Evolutionary conservation across 768 basidiomycete genomes (phyloP), one percentile per base, ranked within the genome.

Genomic region (Mycena galericulata): DNA sequence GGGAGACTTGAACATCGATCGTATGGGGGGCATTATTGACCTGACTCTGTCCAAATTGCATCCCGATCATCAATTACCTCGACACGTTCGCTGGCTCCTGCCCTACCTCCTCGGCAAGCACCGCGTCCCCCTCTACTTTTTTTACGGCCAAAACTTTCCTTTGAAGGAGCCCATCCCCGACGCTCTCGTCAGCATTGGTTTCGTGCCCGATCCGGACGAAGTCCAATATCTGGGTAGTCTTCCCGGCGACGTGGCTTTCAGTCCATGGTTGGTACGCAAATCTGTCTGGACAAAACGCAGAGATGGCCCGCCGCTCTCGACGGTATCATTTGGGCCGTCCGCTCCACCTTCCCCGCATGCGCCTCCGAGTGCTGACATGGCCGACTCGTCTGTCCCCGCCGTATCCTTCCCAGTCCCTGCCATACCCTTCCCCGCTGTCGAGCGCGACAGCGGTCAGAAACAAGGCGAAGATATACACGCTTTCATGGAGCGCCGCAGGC

Each of bases 11-110:
- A 38, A 22, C 22, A 57, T 65, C 63, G 63, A 70, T 15, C 58
- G 63, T 29, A 9, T 70, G 43, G 63, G 68, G 9, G 68, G 68
- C 64, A 61, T 65, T 29, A 55, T 70, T 49, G 54, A 70, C 54
- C 59, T 70, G 10, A 62, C 63, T 34, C 32, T 22, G n/a, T 18
- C 49, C 27, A 65, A 55, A 27, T 27, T 27, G n/a, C 58, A 69
- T 50, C 57, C n/a, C 20, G 50, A 61, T 26, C 51, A 69, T 38
- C 45, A n/a, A 1, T 41, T 69, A 49, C 62, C 62, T 45, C 51
- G 63, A 20, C 62, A 69, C 27, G 26, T 27, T 53, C 30, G 34
- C 57, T 69, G 68, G 68, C 63, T 69, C 41, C 27, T 64, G 6
- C 62, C 62, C 10, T 30, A 59, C 54, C 58, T 69, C 32, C 32